These are phyloP conservation scores for Penicillium sp. DNA, from an alignment of 2,329 filamentous ascomycete species.

Conservation along the genomic window DNA sequence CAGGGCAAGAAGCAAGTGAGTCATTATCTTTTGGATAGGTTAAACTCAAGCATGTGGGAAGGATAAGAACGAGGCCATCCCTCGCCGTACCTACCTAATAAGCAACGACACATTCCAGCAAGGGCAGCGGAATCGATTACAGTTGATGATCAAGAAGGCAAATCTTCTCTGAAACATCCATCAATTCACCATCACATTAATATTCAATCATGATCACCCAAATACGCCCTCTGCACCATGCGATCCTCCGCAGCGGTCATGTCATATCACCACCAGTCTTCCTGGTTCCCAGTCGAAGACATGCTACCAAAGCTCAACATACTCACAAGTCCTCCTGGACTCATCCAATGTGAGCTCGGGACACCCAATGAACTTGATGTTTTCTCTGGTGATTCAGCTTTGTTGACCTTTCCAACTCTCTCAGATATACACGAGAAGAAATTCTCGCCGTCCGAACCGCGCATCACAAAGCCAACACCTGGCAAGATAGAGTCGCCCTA, in stretches of 20 bases:
- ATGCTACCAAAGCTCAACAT: not conserved
- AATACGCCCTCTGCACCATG: not conserved
- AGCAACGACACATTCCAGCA: no score
- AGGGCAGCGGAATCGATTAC: not conserved
- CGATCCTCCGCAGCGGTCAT: not conserved
- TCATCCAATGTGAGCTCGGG: constrained; percentile 50
- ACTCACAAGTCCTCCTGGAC: constrained; percentile 5
- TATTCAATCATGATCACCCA: not conserved
- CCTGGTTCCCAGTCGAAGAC: not conserved
- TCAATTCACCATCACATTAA: no score
- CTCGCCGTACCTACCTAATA: no score
- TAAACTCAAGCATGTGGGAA: not conserved
- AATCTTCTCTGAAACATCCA: not conserved
- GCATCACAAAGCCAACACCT: constrained; percentile 71
- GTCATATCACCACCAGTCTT: not conserved
- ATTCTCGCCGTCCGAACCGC: constrained; percentile 74
- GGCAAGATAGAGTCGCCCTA: constrained; percentile 78
- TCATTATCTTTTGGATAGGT: not conserved
- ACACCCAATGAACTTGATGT: no score
- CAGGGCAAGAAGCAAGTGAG: not conserved
- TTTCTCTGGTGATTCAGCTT: no score
- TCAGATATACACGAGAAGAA: constrained; percentile 71
- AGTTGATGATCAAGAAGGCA: not conserved
- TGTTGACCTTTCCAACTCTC: not conserved
- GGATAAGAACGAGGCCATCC: not conserved